These are phyloP conservation scores for Triticum urartu DNA, from an alignment of 176 grass and related monocot genomes.

Conservation along the genomic window DNA sequence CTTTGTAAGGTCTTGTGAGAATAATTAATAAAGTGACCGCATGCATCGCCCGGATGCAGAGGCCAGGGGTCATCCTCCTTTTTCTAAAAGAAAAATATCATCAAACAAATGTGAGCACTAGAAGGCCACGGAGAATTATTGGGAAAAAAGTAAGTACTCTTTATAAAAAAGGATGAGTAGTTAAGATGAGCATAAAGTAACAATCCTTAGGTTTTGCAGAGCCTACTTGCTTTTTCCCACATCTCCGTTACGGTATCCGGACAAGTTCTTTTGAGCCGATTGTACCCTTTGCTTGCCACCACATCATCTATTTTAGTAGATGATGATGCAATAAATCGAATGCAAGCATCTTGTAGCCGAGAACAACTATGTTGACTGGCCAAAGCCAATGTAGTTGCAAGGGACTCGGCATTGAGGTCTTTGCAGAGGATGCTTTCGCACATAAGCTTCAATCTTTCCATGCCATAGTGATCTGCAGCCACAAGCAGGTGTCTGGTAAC, in stretches of 20 bases:
- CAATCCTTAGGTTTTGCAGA: background rate
- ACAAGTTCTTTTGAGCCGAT: background rate
- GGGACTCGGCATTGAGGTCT: background rate
- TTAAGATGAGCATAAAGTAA: background rate
- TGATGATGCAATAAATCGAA: background rate
- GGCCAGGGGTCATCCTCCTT: no score
- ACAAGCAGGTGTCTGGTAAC: background rate
- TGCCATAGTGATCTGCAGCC: background rate
- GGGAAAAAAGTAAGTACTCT: background rate
- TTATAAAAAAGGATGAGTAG: background rate
- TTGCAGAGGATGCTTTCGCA: background rate
- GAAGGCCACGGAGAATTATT: background rate
- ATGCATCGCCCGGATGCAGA: no score
- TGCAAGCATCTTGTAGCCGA: background rate
- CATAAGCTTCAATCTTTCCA: background rate
- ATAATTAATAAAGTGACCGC: no score
- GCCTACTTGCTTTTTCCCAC: background rate
- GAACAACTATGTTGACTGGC: background rate
- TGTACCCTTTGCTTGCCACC: background rate
- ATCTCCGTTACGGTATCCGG: background rate
- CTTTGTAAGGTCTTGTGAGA: no score
- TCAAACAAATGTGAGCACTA: background rate
- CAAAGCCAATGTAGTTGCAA: background rate
- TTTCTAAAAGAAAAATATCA: background rate
- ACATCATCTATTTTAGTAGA: background rate